These are phyloP conservation scores for Penicillium glabrum DNA, from an alignment of 2,329 filamentous ascomycete genomes.

Conservation along the genomic window DNA sequence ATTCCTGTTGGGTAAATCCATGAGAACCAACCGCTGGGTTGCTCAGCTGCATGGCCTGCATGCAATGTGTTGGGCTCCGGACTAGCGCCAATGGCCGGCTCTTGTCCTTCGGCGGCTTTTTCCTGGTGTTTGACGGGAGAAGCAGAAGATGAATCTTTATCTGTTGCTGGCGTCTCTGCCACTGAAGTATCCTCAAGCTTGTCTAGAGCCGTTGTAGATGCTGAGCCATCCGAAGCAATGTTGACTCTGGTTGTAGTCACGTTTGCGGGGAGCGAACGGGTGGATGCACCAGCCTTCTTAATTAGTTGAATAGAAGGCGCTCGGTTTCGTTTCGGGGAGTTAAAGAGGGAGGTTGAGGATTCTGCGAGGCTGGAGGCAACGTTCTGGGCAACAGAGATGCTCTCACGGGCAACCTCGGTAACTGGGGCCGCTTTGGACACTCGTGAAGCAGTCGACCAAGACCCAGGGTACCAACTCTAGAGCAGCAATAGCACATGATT, in stretches of 20 bases:
- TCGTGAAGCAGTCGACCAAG: slow-evolving; percentile 43
- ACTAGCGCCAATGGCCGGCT: slow-evolving; percentile 7
- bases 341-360: slow-evolving; percentile 31
- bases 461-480: slow-evolving; percentile 46
- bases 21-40: slow-evolving; percentile 36
- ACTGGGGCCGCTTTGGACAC: slow-evolving; percentile 47
- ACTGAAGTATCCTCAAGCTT: slow-evolving; percentile 14
- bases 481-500: slow-evolving; percentile 3
- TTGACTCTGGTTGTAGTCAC: slow-evolving; percentile 47
- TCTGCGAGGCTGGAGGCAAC: slow-evolving; percentile 35
- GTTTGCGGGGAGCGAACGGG: slow-evolving; percentile 46
- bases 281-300: slow-evolving; percentile 40
- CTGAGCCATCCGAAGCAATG: slow-evolving; percentile 43
- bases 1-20: slow-evolving; percentile 36
- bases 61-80: slow-evolving; percentile 14
- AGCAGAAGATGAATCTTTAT: slow-evolving; percentile 21
- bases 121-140: slow-evolving; percentile 13
- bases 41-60: slow-evolving; percentile 14
- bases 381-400: slow-evolving; percentile 46
- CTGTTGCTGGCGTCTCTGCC: slow-evolving; percentile 9
- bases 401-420: slow-evolving; percentile 52
- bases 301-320: slow-evolving; percentile 45
- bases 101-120: slow-evolving; percentile 18
- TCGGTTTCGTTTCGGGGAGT: slow-evolving; percentile 26
- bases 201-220: slow-evolving; percentile 29